Conservation (phyloP, 352 stramenopile species). For the Porosira glacialis region DNA sequence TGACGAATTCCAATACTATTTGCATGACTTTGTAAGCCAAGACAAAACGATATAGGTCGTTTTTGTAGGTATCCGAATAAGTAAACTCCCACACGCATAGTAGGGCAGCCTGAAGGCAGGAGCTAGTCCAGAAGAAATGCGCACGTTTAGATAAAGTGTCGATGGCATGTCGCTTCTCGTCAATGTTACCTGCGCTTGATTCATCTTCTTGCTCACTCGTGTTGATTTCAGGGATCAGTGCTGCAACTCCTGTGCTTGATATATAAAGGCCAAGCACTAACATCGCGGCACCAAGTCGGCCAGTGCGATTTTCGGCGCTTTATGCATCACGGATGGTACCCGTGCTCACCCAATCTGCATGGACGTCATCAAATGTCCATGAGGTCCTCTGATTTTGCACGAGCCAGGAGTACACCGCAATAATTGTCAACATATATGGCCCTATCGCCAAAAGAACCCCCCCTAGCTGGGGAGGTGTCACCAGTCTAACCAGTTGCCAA, state of each 20-base stretch:
- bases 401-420: slow-evolving; percentile 36
- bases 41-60: slow-evolving; percentile 84
- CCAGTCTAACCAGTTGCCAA: slow-evolving; percentile 86
- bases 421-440: slow-evolving; percentile 37
- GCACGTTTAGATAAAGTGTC: slow-evolving; percentile 92
- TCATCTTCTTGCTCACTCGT: slow-evolving; percentile 79
- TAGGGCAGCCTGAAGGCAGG: slow-evolving; percentile 85
- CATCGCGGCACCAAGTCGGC: slow-evolving; percentile 51
- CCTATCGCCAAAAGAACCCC: slow-evolving; percentile 81
- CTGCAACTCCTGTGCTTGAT: slow-evolving; percentile 63
- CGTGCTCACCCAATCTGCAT: slow-evolving; percentile 38
- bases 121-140: slow-evolving; percentile 85
- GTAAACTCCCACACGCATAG: slow-evolving; percentile 95
- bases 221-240: slow-evolving; percentile 77
- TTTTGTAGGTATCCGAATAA: slow-evolving; percentile 89
- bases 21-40: slow-evolving; percentile 50
- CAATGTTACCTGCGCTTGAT: slow-evolving; percentile 52
- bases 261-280: slow-evolving; percentile 53
- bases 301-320: slow-evolving; percentile 44
- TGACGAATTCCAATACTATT: slow-evolving; percentile 41
- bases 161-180: no score
- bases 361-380: slow-evolving; percentile 32
- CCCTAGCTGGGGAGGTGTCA: slow-evolving; percentile 83
- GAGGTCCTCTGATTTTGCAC: slow-evolving; percentile 29
- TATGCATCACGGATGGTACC: slow-evolving; percentile 33